These are phyloP conservation scores for Lactarius psammicola DNA, from an alignment of 768 basidiomycete genomes.

Conservation along the genomic window DNA sequence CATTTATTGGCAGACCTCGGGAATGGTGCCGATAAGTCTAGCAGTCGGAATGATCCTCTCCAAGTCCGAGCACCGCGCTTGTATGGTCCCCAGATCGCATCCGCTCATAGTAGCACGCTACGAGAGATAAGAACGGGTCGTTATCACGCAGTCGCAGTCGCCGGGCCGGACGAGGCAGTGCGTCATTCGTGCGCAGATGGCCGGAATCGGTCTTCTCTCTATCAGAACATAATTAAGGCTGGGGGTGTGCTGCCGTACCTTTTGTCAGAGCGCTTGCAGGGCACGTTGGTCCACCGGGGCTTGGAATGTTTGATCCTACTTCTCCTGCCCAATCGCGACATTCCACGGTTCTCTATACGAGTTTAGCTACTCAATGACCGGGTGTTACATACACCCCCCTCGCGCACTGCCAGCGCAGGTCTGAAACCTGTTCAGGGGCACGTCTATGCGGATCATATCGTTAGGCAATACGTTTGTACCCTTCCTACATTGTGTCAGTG, in stretches of 20 bases:
- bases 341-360: conserved; percentile 2
- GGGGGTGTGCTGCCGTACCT: background rate
- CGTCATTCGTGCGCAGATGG: background rate
- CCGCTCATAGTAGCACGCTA: background rate
- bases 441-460: background rate
- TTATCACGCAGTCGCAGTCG: background rate
- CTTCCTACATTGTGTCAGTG: background rate
- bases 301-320: background rate
- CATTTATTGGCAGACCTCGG: conserved; percentile 2
- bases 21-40: conserved; percentile 15
- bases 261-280: background rate
- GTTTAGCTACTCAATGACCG: background rate
- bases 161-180: background rate
- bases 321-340: background rate
- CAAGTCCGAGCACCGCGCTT: conserved; percentile 8
- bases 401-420: background rate
- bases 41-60: background rate
- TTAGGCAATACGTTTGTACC: background rate
- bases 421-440: too few species aligned
- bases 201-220: conserved; percentile 6
- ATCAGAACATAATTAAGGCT: background rate
- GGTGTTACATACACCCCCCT: background rate
- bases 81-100: conserved; percentile 7
- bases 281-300: background rate
- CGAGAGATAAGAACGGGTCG: background rate